These are phyloP conservation scores for Myxozyma geophila DNA, from an alignment of 805 yeast species.

Conservation along the genomic window DNA sequence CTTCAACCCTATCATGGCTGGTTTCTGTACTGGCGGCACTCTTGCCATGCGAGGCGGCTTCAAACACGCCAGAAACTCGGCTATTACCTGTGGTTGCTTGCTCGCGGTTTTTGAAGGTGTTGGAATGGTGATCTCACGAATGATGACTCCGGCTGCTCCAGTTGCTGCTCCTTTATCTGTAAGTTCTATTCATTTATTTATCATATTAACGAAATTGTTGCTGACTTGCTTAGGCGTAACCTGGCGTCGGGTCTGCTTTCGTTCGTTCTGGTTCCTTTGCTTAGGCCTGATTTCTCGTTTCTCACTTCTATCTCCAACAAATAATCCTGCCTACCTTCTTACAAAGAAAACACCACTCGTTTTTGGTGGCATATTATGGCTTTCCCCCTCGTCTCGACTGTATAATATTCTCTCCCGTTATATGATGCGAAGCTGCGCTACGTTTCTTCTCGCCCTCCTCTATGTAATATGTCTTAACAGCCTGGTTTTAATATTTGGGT, in stretches of 20 bases:
- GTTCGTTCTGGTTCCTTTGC: too few species aligned
- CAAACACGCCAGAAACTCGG: slow-evolving; percentile 94
- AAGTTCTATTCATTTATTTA: background rate
- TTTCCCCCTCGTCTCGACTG: slow-evolving; percentile 13
- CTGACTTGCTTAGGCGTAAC: background rate
- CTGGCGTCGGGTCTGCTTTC: too few species aligned
- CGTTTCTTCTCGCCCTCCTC: slow-evolving; percentile 1
- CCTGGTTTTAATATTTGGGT: too few species aligned
- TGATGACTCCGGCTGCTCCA: slow-evolving; percentile 18
- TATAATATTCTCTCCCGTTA: slow-evolving; percentile 11
- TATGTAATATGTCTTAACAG: background rate
- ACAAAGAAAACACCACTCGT: too few species aligned
- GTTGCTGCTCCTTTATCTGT: slow-evolving; percentile 8
- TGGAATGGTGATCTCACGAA: slow-evolving; percentile 76
- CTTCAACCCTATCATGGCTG: slow-evolving; percentile 97
- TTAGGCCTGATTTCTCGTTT: too few species aligned
- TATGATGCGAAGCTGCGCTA: slow-evolving; percentile 3
- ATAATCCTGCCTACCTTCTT: background rate
- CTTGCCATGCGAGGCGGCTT: slow-evolving; percentile 98
- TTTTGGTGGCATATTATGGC: background rate
- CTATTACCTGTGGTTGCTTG: slow-evolving; percentile 95
- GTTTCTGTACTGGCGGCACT: slow-evolving; percentile 97
- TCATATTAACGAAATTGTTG: background rate
- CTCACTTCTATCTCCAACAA: background rate
- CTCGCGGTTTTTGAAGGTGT: slow-evolving; percentile 98